Evolutionary conservation across 306 rosid genomes (phyloP).

Genomic region (Quercus mongolica): DNA sequence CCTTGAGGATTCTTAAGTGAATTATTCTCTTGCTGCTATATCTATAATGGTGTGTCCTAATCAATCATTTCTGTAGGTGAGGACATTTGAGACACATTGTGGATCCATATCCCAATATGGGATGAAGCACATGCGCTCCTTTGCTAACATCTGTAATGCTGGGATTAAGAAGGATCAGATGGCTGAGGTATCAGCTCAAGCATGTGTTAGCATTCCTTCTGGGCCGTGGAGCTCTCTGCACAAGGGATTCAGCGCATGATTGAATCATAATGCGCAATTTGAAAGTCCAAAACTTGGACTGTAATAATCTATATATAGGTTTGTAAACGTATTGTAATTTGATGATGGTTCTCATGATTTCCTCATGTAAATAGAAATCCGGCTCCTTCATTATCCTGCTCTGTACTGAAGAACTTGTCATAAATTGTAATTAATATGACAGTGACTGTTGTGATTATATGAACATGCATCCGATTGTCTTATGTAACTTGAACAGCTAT

Average conservation of each 20-base stretch:
- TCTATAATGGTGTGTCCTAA: neutral
- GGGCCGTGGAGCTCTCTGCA: conserved; percentile 81
- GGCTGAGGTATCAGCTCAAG: conserved; percentile 83
- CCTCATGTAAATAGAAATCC: conserved; percentile 38
- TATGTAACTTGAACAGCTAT: too few relatives aligned
- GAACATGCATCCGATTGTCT: neutral
- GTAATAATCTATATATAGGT: conserved; percentile 8
- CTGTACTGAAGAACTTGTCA: conserved; percentile 3
- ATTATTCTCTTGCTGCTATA: neutral
- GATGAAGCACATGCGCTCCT: conserved; percentile 93
- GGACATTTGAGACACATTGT: conserved; percentile 83
- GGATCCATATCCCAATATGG: conserved; percentile 96
- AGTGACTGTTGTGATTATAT: neutral
- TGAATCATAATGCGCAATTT: neutral
- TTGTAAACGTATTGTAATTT: conserved; percentile 5
- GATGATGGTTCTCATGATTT: conserved; percentile 9
- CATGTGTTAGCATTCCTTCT: conserved; percentile 62
- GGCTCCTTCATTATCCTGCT: neutral
- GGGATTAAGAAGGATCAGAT: conserved; percentile 64
- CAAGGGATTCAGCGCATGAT: conserved; percentile 76
- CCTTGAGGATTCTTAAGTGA: too few relatives aligned
- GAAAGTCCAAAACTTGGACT: conserved; percentile 1
- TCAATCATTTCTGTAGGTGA: conserved; percentile 48
- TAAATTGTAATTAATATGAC: neutral
- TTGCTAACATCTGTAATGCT: conserved; percentile 90